These are phyloP conservation scores for Camellia sinensis DNA, from an alignment of 148 eudicot genomes.

Conservation along the genomic window DNA sequence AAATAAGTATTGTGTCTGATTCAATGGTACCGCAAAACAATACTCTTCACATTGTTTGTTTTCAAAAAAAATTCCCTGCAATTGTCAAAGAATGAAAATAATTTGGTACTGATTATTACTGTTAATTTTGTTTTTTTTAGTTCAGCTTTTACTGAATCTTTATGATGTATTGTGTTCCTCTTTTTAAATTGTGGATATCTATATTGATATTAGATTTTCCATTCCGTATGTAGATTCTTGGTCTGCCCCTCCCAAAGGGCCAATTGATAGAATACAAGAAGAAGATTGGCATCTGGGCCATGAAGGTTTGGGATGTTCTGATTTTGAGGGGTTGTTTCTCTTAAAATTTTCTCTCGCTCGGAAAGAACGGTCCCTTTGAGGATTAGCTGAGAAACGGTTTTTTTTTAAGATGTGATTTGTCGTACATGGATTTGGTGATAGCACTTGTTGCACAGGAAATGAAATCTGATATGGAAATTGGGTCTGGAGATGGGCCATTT, in stretches of 20 bases:
- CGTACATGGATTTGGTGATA: slow-evolving; percentile 59
- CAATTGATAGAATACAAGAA: slow-evolving; percentile 63
- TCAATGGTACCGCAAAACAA: too few relatives aligned
- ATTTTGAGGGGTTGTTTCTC: slow-evolving; percentile 70
- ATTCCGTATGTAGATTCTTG: slow-evolving; percentile 56
- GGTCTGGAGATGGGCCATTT: slow-evolving; percentile 84
- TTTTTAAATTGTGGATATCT: not conserved
- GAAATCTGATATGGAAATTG: slow-evolving; percentile 63
- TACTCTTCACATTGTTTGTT: too few relatives aligned
- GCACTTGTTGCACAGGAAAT: slow-evolving; percentile 23
- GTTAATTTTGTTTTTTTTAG: too few relatives aligned
- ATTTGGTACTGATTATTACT: too few relatives aligned
- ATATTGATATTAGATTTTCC: not conserved
- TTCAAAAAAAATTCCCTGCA: too few relatives aligned
- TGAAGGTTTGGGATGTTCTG: slow-evolving; percentile 55
- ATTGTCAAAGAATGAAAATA: too few relatives aligned
- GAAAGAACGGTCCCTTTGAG: slow-evolving; percentile 70
- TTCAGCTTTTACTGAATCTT: not conserved
- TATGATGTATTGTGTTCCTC: not conserved
- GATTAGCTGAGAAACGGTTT: slow-evolving; percentile 66
- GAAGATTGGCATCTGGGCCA: slow-evolving; percentile 68
- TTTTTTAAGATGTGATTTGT: slow-evolving; percentile 88
- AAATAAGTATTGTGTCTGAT: too few relatives aligned
- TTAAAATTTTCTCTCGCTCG: slow-evolving; percentile 67
- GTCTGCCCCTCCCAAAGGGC: slow-evolving; percentile 64